These are phyloP conservation scores for Globisporangium middletonii DNA, from an alignment of 352 stramenopile species.

Conservation along the genomic window DNA sequence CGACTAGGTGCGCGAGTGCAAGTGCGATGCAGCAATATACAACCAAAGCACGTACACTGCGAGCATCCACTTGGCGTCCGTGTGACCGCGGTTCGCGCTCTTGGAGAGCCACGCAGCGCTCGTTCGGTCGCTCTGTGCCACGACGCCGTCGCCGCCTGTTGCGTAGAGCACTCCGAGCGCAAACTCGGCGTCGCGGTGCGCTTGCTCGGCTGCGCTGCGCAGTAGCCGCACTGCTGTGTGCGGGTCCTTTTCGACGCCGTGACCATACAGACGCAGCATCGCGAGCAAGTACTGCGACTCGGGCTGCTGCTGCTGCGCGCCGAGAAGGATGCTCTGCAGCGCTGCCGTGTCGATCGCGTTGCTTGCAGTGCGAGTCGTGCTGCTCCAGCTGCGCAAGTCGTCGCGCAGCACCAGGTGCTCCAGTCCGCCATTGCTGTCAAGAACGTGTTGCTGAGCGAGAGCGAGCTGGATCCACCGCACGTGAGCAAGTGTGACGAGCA, in stretches of 20 bases:
- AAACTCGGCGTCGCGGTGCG: slow-evolving; percentile 40
- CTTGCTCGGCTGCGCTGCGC: slow-evolving; percentile 15
- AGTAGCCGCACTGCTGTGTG: slow-evolving; percentile 26
- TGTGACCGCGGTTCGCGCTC: slow-evolving; percentile 31
- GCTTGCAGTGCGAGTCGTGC: background rate
- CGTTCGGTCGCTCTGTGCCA: slow-evolving; percentile 23
- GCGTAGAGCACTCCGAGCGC: slow-evolving; percentile 37
- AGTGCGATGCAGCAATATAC: background rate
- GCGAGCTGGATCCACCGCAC: background rate
- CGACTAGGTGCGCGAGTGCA: background rate
- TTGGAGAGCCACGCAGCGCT: slow-evolving; percentile 32
- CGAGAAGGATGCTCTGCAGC: slow-evolving; percentile 28
- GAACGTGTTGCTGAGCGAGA: background rate
- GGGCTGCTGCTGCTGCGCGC: slow-evolving; percentile 25
- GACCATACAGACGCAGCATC: slow-evolving; percentile 48
- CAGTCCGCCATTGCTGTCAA: background rate
- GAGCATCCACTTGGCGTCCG: slow-evolving; percentile 48
- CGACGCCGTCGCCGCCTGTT: slow-evolving; percentile 3
- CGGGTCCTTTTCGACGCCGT: slow-evolving; percentile 28
- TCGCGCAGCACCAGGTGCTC: slow-evolving; percentile 9
- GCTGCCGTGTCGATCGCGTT: slow-evolving; percentile 18
- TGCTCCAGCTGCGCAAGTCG: slow-evolving; percentile 10
- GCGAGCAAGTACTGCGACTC: slow-evolving; percentile 47
- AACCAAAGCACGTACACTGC: slow-evolving; percentile 23
- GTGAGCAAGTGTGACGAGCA: background rate